Percentiles rank a stretch among this genome's conserved stretches.
These are phyloP conservation scores for Alopecurus myosuroides DNA, from an alignment of 176 grass and related monocot genomes.

Conservation along the genomic window DNA sequence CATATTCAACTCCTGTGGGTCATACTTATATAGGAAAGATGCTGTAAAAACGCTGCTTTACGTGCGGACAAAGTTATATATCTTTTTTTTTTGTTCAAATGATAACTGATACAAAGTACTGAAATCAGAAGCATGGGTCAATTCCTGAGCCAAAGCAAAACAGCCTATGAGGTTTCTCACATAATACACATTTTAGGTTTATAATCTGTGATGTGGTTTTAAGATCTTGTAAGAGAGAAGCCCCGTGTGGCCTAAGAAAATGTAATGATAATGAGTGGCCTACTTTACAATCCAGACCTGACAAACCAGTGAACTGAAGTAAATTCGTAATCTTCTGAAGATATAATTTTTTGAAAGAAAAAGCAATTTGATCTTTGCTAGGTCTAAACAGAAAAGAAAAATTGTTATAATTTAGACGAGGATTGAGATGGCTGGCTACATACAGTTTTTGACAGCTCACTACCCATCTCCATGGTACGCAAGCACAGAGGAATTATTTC, in stretches of 20 bases:
- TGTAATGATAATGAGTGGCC: slow-evolving; percentile 7
- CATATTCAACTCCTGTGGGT: not conserved
- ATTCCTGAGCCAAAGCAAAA: not conserved
- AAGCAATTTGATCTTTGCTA: not conserved
- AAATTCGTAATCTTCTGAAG: not conserved
- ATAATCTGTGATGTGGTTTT: not conserved
- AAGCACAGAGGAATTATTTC: slow-evolving; percentile 99
- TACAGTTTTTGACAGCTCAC: slow-evolving; percentile 96
- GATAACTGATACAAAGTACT: not conserved
- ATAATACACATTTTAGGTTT: slow-evolving; percentile 6
- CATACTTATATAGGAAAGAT: not conserved
- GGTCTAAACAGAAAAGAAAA: slow-evolving; percentile 21
- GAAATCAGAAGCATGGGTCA: not conserved
- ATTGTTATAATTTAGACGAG: not conserved
- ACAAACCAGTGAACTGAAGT: not conserved
- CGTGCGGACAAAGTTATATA: not conserved
- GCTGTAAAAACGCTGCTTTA: not conserved
- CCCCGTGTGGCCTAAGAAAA: not conserved
- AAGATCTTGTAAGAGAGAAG: not conserved
- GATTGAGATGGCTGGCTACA: slow-evolving; percentile 19
- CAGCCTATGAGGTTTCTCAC: not conserved
- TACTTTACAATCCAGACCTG: not conserved
- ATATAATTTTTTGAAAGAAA: not conserved
- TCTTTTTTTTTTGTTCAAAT: not conserved
- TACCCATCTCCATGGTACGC: slow-evolving; percentile 99